Percentiles rank a stretch among this genome's conserved stretches.
phyloP scores from a whole-genome alignment of 768 basidiomycete species.

The Tricholoma furcatifolium region DNA sequence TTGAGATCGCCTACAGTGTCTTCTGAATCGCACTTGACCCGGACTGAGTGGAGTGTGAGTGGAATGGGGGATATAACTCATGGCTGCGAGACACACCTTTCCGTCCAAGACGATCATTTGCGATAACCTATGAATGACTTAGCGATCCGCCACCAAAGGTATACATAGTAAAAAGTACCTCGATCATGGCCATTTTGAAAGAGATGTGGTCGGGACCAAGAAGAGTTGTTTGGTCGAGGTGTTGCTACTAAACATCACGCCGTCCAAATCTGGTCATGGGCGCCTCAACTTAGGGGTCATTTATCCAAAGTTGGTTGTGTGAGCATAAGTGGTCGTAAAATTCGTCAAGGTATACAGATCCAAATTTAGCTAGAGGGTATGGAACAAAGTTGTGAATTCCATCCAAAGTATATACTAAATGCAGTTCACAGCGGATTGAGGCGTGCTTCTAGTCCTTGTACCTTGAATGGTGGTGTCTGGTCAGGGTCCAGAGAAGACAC shows the following conservation, averaged over 20 bases:
- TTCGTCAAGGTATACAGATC: not conserved
- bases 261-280: conserved; percentile 1
- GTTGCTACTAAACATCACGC: conserved; percentile 8
- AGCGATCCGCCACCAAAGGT: not conserved
- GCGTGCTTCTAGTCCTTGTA: not conserved
- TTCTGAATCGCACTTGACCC: conserved; percentile 92
- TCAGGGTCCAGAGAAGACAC: not conserved
- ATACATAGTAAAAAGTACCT: conserved; percentile 31
- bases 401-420: too few relatives aligned
- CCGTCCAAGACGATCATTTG: conserved; percentile 92
- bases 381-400: not conserved
- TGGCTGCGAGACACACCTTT: conserved; percentile 60
- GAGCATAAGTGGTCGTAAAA: too few relatives aligned
- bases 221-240: conserved; percentile 2
- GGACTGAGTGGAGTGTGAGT: conserved; percentile 50
- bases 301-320: too few relatives aligned
- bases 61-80: not conserved
- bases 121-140: conserved; percentile 65
- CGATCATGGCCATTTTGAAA: conserved; percentile 34
- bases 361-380: not conserved
- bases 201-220: not conserved
- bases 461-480: not conserved
- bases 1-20: conserved; percentile 98
- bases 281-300: not conserved
- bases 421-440: too few relatives aligned